Evolutionary conservation across 169 alveolate species (phyloP).

Genomic region (Plasmodium blacklocki): DNA sequence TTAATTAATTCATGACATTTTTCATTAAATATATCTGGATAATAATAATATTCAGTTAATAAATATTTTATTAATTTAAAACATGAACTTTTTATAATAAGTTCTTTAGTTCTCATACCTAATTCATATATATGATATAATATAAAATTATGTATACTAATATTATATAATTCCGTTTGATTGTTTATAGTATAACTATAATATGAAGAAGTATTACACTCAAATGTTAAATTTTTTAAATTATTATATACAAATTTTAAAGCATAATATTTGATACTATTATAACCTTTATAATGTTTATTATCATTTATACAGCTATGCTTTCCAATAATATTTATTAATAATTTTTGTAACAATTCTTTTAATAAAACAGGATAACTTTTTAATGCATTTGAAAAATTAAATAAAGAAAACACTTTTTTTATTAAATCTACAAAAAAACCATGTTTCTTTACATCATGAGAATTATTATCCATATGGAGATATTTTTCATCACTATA

Average conservation of each 20-base stretch:
- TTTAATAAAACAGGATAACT: conserved; percentile 41
- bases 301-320: conserved; percentile 29
- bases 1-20: conserved; percentile 69
- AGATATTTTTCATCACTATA: neutral
- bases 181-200: conserved; percentile 32
- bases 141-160: conserved; percentile 71
- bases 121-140: conserved; percentile 63
- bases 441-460: neutral
- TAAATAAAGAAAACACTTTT: conserved; percentile 23
- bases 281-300: conserved; percentile 15
- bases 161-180: conserved; percentile 46
- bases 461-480: neutral
- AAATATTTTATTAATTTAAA: conserved; percentile 63
- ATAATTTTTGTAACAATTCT: conserved; percentile 25
- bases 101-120: conserved; percentile 50
- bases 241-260: conserved; percentile 41
- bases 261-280: conserved; percentile 45
- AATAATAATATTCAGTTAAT: conserved; percentile 66
- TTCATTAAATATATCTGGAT: conserved; percentile 65
- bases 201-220: conserved; percentile 17
- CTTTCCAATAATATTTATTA: conserved; percentile 51
- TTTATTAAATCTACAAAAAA: conserved; percentile 3
- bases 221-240: conserved; percentile 33
- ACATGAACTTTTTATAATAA: conserved; percentile 58
- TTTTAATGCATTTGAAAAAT: conserved; percentile 13